Conservation (phyloP, 2,329 filamentous ascomycete species). For the Helicocarpus griseus region DNA sequence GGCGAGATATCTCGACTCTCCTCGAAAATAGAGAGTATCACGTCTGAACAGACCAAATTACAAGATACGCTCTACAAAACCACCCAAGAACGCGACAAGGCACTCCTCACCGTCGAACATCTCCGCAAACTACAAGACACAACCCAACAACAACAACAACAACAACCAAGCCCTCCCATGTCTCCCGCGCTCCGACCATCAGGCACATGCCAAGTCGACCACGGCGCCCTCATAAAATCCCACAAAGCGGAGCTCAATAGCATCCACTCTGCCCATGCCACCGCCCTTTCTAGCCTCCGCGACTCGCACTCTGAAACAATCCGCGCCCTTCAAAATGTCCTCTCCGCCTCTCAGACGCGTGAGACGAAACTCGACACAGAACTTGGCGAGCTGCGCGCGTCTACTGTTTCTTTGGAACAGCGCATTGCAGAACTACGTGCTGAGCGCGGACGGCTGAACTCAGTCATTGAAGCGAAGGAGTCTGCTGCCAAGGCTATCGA, state of each 20-base stretch:
- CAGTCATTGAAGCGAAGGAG: constrained; percentile 30
- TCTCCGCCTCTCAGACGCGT: constrained; percentile 25
- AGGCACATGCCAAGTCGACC: background rate
- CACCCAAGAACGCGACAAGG: constrained; percentile 24
- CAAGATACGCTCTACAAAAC: constrained; percentile 22
- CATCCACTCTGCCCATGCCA: constrained; percentile 28
- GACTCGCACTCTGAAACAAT: constrained; percentile 28
- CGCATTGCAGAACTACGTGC: constrained; percentile 21
- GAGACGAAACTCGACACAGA: constrained; percentile 26
- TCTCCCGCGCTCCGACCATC: constrained; percentile 18
- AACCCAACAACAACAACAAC: constrained; percentile 16
- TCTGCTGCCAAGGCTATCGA: constrained; percentile 31
- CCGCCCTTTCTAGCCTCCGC: constrained; percentile 27
- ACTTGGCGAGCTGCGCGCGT: constrained; percentile 20
- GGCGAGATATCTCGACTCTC: constrained; percentile 30
- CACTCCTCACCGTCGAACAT: constrained; percentile 21
- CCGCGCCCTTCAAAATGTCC: constrained; percentile 25
- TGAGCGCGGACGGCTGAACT: constrained; percentile 26
- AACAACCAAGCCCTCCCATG: constrained; percentile 23
- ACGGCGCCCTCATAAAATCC: constrained; percentile 20
- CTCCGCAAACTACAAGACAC: constrained; percentile 18
- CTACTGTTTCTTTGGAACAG: constrained; percentile 14
- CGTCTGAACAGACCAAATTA: constrained; percentile 21
- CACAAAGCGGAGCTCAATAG: constrained; percentile 28
- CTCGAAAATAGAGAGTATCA: constrained; percentile 26